phyloP scores from a whole-genome alignment of 202 grass and related monocot species.

The Elaeis oleifera region DNA sequence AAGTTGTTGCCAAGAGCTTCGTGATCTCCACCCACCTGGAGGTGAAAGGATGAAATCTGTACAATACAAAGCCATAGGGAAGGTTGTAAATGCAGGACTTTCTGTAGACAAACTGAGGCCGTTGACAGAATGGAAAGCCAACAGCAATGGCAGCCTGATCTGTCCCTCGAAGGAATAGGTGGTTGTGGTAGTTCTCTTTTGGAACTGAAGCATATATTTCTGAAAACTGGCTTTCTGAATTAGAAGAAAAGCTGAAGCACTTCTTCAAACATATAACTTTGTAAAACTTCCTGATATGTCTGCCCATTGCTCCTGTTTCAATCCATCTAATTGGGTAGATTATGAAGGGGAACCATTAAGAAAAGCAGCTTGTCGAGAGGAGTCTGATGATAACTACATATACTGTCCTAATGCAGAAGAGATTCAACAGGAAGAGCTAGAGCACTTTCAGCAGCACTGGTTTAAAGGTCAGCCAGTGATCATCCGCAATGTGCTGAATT shows the following conservation, averaged over 20 bases:
- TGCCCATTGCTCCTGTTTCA: constrained; percentile 30
- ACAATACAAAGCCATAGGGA: constrained; percentile 21
- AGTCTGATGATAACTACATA: constrained; percentile 53
- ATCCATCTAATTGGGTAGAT: constrained; percentile 19
- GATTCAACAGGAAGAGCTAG: constrained; percentile 38
- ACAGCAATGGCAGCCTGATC: constrained; percentile 51
- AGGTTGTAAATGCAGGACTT: constrained; percentile 21
- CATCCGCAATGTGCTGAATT: constrained; percentile 45
- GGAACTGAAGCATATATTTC: constrained; percentile 51
- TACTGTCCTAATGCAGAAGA: constrained; percentile 49
- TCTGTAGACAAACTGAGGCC: neutral
- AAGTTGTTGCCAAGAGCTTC: constrained; percentile 56
- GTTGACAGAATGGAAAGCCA: constrained; percentile 40
- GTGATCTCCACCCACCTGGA: constrained; percentile 44
- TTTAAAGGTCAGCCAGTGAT: constrained; percentile 67
- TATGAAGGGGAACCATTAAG: constrained; percentile 11
- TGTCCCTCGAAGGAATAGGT: constrained; percentile 59
- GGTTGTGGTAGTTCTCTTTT: constrained; percentile 48
- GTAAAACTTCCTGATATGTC: neutral
- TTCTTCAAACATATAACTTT: constrained; percentile 25
- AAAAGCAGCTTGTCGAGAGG: constrained; percentile 41
- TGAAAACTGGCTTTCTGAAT: constrained; percentile 34
- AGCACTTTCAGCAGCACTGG: constrained; percentile 70
- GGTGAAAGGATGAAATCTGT: constrained; percentile 33
- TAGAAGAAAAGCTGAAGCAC: constrained; percentile 38